Evolutionary conservation across 1,284 basidiomycete species (phyloP), one percentile per base, ranked within the genome.

Genomic region (Farysia itapuensis): DNA sequence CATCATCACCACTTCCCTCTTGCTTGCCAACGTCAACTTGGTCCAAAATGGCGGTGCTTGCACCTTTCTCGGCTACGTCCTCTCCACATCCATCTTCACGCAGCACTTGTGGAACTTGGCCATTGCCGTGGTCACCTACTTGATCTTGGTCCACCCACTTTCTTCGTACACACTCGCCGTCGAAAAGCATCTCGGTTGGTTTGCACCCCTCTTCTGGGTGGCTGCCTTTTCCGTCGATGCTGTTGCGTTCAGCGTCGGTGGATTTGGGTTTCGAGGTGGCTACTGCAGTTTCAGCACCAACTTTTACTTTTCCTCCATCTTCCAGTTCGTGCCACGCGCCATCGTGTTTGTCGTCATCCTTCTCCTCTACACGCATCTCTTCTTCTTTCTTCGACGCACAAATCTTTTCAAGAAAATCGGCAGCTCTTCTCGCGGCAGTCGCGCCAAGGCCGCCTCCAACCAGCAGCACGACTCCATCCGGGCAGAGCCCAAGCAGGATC

Each of bases 101-200:
- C 69, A 72, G 41, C 64, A 72, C 35, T 43, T 72, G 11, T 72
- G 69, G 69, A 72, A 72, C 35, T 43, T 72, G 12, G 38, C 48
- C 43, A 72, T 72, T 33, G 67, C 61, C 22, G 35, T 58, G 20
- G 56, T 72, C 50, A 72, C 69, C 30, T 70, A 70, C 52, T 61
- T 70, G 53, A 70, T 72, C 52, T 43, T 72, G 16, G 65, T 70
- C n/a, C 54, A 63, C 36, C 69, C 69, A 8, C 48, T 72, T 4
- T 60, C 63, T 25, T 33, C 35, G 13, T 63, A 63, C 30, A 68
- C 67, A 16, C 32, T 63, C 23, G 50, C 59, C 18, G 47, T 70
- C 13, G 69, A 72, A 44, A 45, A 54, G 37, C 43, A 54, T 16
- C 42, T 72, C 4, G 24, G 50, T 11, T 70, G 60, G 67, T 54